Evolutionary conservation across 192 early-diverging fungal genomes (phyloP).

Genomic region (Endogone sp.): DNA sequence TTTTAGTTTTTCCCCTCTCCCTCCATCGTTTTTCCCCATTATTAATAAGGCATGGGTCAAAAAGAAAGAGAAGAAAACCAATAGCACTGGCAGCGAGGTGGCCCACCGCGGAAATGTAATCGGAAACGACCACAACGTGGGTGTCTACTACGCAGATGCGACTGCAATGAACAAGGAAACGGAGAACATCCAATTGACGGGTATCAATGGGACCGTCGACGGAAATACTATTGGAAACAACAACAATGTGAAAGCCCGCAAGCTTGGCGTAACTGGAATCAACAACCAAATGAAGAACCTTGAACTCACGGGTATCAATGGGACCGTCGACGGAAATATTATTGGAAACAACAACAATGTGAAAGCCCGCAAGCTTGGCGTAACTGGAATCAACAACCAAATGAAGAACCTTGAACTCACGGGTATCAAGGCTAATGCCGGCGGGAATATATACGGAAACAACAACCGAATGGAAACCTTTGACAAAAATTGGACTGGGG

Average conservation of each 20-base stretch:
- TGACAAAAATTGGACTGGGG: not conserved
- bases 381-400: constrained; percentile 8
- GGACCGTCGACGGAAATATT: not conserved
- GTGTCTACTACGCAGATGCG: not conserved
- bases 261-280: not conserved
- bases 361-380: too few species aligned
- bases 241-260: not conserved
- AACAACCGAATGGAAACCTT: not conserved
- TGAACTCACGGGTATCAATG: not conserved
- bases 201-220: not conserved
- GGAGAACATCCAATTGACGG: not conserved
- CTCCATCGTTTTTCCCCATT: not conserved
- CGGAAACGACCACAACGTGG: not conserved
- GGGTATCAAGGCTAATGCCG: not conserved
- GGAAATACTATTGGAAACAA: constrained; percentile 3
- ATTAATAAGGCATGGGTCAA: not conserved
- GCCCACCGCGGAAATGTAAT: not conserved
- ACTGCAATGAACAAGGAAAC: not conserved
- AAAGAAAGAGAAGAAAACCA: not conserved
- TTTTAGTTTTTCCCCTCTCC: too few species aligned
- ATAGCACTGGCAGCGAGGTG: not conserved
- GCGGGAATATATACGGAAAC: not conserved
- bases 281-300: not conserved
- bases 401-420: constrained; percentile 1
- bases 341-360: not conserved